These are phyloP conservation scores for Colletotrichum scovillei DNA, from an alignment of 2,329 filamentous ascomycete species.

Conservation along the genomic window DNA sequence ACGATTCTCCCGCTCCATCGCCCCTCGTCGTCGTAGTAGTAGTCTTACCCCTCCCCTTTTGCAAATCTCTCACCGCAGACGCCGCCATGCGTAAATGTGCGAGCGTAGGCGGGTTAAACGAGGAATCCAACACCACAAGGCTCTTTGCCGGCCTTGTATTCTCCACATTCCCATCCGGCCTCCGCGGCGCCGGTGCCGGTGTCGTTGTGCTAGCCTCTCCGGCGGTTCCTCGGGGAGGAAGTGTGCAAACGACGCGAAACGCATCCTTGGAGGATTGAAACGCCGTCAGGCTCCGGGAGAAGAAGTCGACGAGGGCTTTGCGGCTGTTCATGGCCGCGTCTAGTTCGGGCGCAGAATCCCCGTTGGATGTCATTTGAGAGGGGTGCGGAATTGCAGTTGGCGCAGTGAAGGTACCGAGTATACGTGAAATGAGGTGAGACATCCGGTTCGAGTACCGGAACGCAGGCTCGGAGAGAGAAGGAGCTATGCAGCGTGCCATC, in stretches of 20 bases:
- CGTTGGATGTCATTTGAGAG: background rate
- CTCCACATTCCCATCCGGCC: background rate
- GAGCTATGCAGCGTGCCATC: background rate
- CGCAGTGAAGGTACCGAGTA: too few species aligned
- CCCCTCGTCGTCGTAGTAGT: too few species aligned
- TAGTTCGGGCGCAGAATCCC: background rate
- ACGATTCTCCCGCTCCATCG: background rate
- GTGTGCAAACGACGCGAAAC: slow-evolving; percentile 59
- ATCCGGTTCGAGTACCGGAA: background rate
- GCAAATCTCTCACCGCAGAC: slow-evolving; percentile 52
- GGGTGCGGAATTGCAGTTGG: background rate
- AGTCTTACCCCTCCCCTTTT: background rate
- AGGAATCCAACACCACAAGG: slow-evolving; percentile 73
- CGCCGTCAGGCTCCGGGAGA: slow-evolving; percentile 55
- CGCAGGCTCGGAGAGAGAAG: background rate
- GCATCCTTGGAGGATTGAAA: slow-evolving; percentile 56
- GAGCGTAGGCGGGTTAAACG: slow-evolving; percentile 75
- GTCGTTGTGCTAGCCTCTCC: background rate
- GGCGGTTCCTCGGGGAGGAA: slow-evolving; percentile 37
- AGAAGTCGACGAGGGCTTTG: slow-evolving; percentile 51
- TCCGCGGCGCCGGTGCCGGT: slow-evolving; percentile 37
- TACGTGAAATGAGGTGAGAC: background rate
- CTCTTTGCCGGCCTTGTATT: slow-evolving; percentile 33
- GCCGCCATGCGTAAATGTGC: slow-evolving; percentile 70
- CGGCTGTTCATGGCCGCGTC: slow-evolving; percentile 33